Evolutionary conservation across 345 rosid species (phyloP), one percentile per base, ranked within the genome.

Genomic region (Populus pruinosa): DNA sequence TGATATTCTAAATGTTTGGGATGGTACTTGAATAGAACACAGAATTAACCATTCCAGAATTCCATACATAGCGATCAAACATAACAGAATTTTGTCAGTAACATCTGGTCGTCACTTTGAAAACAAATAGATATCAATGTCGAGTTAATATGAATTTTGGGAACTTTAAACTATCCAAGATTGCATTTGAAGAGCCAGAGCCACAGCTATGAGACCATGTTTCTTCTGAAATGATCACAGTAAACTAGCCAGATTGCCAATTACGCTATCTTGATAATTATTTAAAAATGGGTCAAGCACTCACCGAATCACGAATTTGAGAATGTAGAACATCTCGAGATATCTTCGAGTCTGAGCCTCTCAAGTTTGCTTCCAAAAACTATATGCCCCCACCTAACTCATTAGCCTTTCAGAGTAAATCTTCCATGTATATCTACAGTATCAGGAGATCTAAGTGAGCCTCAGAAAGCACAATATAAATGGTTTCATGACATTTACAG

Each of bases 301-400:
- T 88, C 55, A 96, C 99, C 93, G 94, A 81, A 76, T 88, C 90
- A 21, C 97, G 98, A 81, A 92, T 83, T 94, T 96, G 76, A 96
- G 97, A 83, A 92, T 89, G 86, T 96, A 94, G 88, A 96, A 96
- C 99, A 96, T 96, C 85, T 96, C 98, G 20, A 96, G 97, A 82
- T 96, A 96, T 84, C 99, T 72, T 16, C 94, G 86, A 67, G 94
- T 90, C 87, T 94, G 8, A 88, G 95, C 83, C 99, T 90, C 67
- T 96, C 98, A 1, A 96, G 89, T 78, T 96, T 96, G 89, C 82
- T 91, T 96, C 98, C 99, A 94, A 80, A 94, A 96, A 73, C 98
- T 86, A 86, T 96, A 96, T 1, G 91, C 99, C 70, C 99, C 99
- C 65, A 98, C 98, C 87, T 94, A 78, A 70, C 98, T 91, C 95